Evolutionary conservation across 164 flowering plant species (phyloP), one percentile per base, ranked within the genome.

Genomic region (Taxillus chinensis): DNA sequence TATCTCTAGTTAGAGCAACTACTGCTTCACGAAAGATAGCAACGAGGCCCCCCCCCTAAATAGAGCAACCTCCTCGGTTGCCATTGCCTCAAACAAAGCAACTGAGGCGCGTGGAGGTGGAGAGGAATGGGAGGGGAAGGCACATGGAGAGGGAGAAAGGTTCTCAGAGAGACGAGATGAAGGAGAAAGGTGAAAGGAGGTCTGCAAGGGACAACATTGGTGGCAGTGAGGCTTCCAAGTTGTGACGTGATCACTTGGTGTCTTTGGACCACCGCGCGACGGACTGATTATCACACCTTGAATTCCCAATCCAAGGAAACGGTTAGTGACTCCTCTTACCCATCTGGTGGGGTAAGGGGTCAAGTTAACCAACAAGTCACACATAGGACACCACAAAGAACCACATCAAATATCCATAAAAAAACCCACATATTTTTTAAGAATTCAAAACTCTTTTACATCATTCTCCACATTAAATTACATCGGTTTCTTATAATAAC

Each of bases 51-150:
- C 70, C 17, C 70, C 70, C 8, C 59, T 55, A 7, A 64, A 67
- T 13, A 48, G 55, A 5, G 39, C 70, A 66, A 12, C 67, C 41
- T 10, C 60, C 75, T 5, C 73, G 59, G 2, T 83, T 90, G 48
- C 89, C 80, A 12, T 80, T 89, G 5, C 92, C 87, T 5, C 73
- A 75, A 17, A 73, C 83, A 2, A 82, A 77, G 59, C 70, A 84
- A 37, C 55, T 79, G 16, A 71, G 70, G 64, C 73, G 80, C 63
- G 84, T 73, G 59, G 85, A 72, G 45, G 53, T 45, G 45, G 75
- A 75, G 57, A 73, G 64, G 59, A 65, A 68, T 58, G 62, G 62
- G 14, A 43, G 62, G 16, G 54, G 27, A 2, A 75, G 70, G 72
- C 71, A 65, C 27, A 60, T 68, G 67, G 73, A 63, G 39, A 75